Conservation (phyloP, 192 early-diverging fungal genomes). For the Backusella australiensis region DNA sequence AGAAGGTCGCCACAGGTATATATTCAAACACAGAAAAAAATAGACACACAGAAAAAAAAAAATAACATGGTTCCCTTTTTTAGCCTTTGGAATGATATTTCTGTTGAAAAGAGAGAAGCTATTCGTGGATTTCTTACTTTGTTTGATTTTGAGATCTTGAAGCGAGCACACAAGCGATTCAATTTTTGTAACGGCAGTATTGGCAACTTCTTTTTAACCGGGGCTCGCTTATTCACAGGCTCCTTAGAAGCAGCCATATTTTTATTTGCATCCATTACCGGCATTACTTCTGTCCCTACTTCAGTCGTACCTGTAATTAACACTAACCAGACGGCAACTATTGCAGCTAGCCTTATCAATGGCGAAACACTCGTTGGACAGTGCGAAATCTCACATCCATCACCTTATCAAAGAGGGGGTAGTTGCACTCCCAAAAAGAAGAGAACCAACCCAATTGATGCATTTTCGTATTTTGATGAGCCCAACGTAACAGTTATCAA, state of each 20-base stretch:
- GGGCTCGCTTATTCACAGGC: conserved; percentile 70
- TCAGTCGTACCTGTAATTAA: conserved; percentile 71
- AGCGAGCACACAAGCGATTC: conserved; percentile 58
- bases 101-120: conserved; percentile 56
- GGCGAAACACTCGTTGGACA: conserved; percentile 63
- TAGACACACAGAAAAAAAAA: background rate
- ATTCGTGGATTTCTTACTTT: conserved; percentile 72
- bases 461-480: conserved; percentile 30
- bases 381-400: conserved; percentile 76
- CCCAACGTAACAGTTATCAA: background rate
- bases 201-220: conserved; percentile 79
- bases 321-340: conserved; percentile 58
- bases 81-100: conserved; percentile 51
- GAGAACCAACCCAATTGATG: conserved; percentile 35
- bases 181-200: conserved; percentile 73
- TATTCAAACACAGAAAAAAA: conserved; percentile 7
- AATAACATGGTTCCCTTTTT: background rate
- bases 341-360: conserved; percentile 66
- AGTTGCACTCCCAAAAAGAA: conserved; percentile 5
- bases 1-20: conserved; percentile 66
- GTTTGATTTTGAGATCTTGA: conserved; percentile 66
- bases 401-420: conserved; percentile 7
- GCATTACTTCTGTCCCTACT: conserved; percentile 55
- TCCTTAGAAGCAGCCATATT: conserved; percentile 71
- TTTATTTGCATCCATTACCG: conserved; percentile 68